Base-by-base conservation (phyloP, 2,329 filamentous ascomycete genomes). In the Scopulariopsis brevicaulis region DNA sequence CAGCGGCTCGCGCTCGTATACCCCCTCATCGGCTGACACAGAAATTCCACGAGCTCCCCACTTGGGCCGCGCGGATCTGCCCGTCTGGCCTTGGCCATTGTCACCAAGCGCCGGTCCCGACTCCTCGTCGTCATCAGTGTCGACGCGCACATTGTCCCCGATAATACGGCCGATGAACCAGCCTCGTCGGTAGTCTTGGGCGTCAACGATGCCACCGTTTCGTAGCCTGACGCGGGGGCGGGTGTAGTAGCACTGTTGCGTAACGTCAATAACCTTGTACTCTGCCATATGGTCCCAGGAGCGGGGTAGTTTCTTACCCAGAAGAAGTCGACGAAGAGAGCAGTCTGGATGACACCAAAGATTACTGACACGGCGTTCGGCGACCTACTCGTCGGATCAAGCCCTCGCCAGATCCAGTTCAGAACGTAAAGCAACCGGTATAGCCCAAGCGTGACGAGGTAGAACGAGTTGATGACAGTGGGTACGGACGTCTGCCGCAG, bases 391-490 rank as follows among this genome's bases (percentile, higher is more conserved):
- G 77, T 74, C 11, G 77, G 75, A 65, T 88, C 84, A 24, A 83
- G 72, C 59, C 78, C 79, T 35, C 89, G 84, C 61, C 82, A 74
- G 64, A 96, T 86, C 93, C 93, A 97, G 71, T 96, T 96, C 54
- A 96, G 71, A 60, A 96, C 86, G 73, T 97, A 96, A 61, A 96
- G 82, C 54, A 79, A 89, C 59, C 93, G 89, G 74, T 96, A 97
- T 14, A 86, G 86, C 40, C 92, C 93, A 1, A 96, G 82, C 0
- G 90, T 85, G 55, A 94, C 77, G 58, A 97, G 87, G 72, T 97
- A 97, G 74, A 89, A 96, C n/a, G 90, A 96, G 70, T 96, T 90
- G 73, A 97, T 92, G 53, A 96, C 93, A 54, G 93, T 97, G 0
- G 93, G 93, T 0, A 96, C 90, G 28, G 86, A 91, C n/a, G 93